Base-by-base conservation (phyloP, 192 early-diverging fungal species). In the Lunasporangiospora selenospora region DNA sequence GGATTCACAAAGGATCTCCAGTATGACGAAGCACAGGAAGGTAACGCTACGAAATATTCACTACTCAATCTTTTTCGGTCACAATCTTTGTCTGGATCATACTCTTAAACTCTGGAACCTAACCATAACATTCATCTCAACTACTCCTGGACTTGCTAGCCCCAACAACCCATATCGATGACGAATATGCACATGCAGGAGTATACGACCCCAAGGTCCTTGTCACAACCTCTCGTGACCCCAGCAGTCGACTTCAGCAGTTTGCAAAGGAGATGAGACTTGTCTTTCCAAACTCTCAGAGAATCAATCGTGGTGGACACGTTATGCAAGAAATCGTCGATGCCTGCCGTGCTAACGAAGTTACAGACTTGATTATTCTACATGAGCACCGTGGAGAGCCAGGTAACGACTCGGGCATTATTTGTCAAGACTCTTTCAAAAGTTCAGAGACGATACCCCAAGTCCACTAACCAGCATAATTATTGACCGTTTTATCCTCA, bases 191-290 rank as follows among this genome's bases (percentile, higher is more conserved):
- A 13, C 87, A 87, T 18, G 95, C 96, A 15, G 97, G 97, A 41
- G 84, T 92, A 37, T 89, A 81, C 48, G 97, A 99, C 67, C 96
- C 97, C 44, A 99, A 99, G 65, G 86, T 99, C 16, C 77, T 99
- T 18, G 92, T 99, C 52, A 99, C 97, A 21, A 99, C 97, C 7
- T 97, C 95, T 15, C 83, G 96, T 53, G 95, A 98, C 55, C 95
- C 97, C 19, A 92, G 89, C 75, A 88, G 89, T 59, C 89, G 96
- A 41, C 84, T 99, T 64, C 87, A 89, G 67, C 94, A 96, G 79
- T 99, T 99, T 79, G 85, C 95, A 63, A 99, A 99, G 79, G 97
- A 99, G 80, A 93, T 99, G 89, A 87, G 94, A 13, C 85, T 97
- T 37, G 82, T 96, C 13, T 90, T 99, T 53, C 97, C 97, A 43